Percentiles rank a stretch among this genome's conserved stretches.
Evolutionary conservation across 139 green algal genomes (phyloP).

Genomic region (Desmodesmus armatus): DNA sequence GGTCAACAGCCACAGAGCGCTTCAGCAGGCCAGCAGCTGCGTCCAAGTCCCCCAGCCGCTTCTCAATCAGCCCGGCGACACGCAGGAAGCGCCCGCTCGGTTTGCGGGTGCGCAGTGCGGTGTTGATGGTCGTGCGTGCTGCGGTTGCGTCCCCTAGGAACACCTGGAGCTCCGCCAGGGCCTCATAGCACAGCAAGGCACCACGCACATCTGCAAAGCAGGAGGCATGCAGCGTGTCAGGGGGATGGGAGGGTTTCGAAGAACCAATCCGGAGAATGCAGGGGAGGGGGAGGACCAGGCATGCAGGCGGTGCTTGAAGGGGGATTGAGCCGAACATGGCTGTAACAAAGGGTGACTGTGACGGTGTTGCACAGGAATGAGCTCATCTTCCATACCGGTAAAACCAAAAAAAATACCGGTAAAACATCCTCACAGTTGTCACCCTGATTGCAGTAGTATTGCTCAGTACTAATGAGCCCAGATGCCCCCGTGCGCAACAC

Average conservation of each 20-base stretch:
- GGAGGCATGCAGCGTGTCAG: background rate
- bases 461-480: too few relatives aligned
- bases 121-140: background rate
- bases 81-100: conserved; percentile 64
- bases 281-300: too few relatives aligned
- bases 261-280: background rate
- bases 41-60: conserved; percentile 61
- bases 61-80: conserved; percentile 77
- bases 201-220: conserved; percentile 48
- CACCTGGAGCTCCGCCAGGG: conserved; percentile 65
- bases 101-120: background rate
- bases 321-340: too few relatives aligned
- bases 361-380: too few relatives aligned
- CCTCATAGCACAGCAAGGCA: conserved; percentile 69
- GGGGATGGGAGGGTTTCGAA: background rate
- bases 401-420: too few relatives aligned
- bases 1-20: conserved; percentile 26
- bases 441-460: too few relatives aligned
- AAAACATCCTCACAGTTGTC: too few relatives aligned
- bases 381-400: too few relatives aligned
- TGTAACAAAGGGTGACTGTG: too few relatives aligned
- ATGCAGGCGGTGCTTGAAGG: too few relatives aligned
- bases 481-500: too few relatives aligned
- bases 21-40: conserved; percentile 48
- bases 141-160: conserved; percentile 51